Conservation (phyloP, 2,329 filamentous ascomycete genomes). For the Botrytis tulipae region DNA sequence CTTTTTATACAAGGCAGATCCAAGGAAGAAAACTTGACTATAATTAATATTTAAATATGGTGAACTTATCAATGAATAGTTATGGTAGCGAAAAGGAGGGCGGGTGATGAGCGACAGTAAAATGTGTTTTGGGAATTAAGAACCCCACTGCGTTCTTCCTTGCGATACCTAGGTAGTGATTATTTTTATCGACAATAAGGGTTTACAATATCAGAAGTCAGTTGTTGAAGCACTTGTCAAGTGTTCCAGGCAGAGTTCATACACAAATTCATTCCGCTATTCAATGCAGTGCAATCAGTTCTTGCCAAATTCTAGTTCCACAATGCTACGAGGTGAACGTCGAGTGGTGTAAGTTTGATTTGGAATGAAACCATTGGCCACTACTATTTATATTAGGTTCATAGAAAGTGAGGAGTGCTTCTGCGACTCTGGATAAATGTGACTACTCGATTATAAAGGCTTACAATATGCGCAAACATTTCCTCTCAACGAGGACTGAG, state of each 20-base stretch:
- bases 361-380: background rate
- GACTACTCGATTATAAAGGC: background rate
- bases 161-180: background rate
- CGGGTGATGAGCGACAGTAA: background rate
- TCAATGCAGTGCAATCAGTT: background rate
- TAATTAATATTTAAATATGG: background rate
- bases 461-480: background rate
- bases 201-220: background rate
- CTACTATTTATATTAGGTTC: background rate
- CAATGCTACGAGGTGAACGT: too few relatives aligned
- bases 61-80: background rate
- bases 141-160: accelerated
- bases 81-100: background rate
- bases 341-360: background rate
- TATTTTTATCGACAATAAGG: accelerated
- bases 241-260: accelerated
- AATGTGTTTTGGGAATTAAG: accelerated
- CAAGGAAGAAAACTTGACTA: background rate
- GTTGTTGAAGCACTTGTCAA: background rate
- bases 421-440: background rate
- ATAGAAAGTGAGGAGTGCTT: background rate
- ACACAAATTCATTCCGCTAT: background rate
- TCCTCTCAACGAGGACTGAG: background rate
- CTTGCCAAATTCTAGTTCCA: background rate
- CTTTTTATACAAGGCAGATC: background rate